phyloP scores from a whole-genome alignment of 345 rosid genomes.

The Salix brachista region DNA sequence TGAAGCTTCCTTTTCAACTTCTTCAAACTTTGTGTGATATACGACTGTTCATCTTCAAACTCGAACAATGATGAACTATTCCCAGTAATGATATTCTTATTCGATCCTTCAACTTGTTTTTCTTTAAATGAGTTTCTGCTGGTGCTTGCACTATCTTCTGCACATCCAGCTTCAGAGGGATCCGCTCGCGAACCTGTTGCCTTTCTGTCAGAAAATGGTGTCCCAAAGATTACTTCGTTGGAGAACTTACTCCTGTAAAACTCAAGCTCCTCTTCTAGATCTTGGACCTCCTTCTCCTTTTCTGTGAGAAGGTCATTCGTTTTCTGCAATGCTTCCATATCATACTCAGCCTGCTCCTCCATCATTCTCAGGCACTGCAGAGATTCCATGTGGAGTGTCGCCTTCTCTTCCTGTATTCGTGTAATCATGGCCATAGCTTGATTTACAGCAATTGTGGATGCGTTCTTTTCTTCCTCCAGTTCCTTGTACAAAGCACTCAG shows the following conservation, averaged over 20 bases:
- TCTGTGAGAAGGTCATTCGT: slow-evolving; percentile 71
- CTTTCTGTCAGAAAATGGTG: slow-evolving; percentile 8
- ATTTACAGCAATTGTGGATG: slow-evolving; percentile 78
- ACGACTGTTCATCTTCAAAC: slow-evolving; percentile 49
- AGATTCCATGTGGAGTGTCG: slow-evolving; percentile 86
- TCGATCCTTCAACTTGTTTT: slow-evolving; percentile 7
- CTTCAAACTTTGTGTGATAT: slow-evolving; percentile 39
- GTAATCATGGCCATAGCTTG: slow-evolving; percentile 99
- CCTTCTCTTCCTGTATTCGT: slow-evolving; percentile 92
- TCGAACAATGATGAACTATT: slow-evolving; percentile 24
- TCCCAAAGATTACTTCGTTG: slow-evolving; percentile 24
- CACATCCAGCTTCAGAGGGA: slow-evolving; percentile 18
- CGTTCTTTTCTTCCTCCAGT: slow-evolving; percentile 91
- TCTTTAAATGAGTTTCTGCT: background rate
- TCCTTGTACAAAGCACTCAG: slow-evolving; percentile 62
- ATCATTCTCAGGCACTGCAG: slow-evolving; percentile 81
- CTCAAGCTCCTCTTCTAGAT: slow-evolving; percentile 78
- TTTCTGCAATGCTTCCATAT: slow-evolving; percentile 83
- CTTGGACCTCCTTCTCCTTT: slow-evolving; percentile 79
- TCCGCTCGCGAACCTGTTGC: slow-evolving; percentile 14
- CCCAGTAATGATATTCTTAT: background rate
- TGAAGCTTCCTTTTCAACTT: slow-evolving; percentile 44
- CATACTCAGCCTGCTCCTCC: slow-evolving; percentile 88
- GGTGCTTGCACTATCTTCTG: slow-evolving; percentile 5
- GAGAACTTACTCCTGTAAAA: slow-evolving; percentile 49